These are phyloP conservation scores for Globisporangium splendens DNA, from an alignment of 352 stramenopile genomes.

Conservation along the genomic window DNA sequence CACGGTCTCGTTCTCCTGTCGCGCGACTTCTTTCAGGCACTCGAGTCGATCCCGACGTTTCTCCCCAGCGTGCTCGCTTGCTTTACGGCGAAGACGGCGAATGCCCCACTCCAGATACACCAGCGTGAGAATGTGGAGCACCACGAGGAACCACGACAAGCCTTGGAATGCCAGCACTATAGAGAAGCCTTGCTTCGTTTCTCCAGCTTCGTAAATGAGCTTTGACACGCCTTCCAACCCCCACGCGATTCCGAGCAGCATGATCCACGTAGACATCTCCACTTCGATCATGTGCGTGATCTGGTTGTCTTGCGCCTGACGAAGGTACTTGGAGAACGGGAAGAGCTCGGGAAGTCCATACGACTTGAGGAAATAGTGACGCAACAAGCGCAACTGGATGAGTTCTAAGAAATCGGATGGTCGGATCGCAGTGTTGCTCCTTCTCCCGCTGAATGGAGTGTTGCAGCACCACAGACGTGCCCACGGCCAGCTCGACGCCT, in stretches of 20 bases:
- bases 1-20: slow-evolving; percentile 15
- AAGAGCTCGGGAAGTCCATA: slow-evolving; percentile 50
- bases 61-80: slow-evolving; percentile 12
- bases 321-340: slow-evolving; percentile 74
- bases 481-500: background rate
- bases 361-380: slow-evolving; percentile 37
- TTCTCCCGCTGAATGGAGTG: too few species aligned
- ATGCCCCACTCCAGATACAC: slow-evolving; percentile 37
- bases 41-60: slow-evolving; percentile 6
- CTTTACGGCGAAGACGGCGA: slow-evolving; percentile 23
- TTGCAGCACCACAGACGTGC: background rate
- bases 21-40: slow-evolving; percentile 18
- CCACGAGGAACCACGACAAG: slow-evolving; percentile 31
- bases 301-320: slow-evolving; percentile 69
- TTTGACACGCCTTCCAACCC: slow-evolving; percentile 21
- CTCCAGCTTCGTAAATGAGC: slow-evolving; percentile 11
- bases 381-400: slow-evolving; percentile 34
- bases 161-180: slow-evolving; percentile 32
- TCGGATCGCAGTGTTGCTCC: background rate
- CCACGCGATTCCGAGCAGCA: slow-evolving; percentile 48
- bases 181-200: slow-evolving; percentile 20
- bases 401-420: slow-evolving; percentile 15
- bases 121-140: slow-evolving; percentile 30
- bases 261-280: slow-evolving; percentile 58
- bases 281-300: slow-evolving; percentile 84